Conservation (phyloP, 1,139 yeast genomes). For the Geotrichum aggregatum region DNA sequence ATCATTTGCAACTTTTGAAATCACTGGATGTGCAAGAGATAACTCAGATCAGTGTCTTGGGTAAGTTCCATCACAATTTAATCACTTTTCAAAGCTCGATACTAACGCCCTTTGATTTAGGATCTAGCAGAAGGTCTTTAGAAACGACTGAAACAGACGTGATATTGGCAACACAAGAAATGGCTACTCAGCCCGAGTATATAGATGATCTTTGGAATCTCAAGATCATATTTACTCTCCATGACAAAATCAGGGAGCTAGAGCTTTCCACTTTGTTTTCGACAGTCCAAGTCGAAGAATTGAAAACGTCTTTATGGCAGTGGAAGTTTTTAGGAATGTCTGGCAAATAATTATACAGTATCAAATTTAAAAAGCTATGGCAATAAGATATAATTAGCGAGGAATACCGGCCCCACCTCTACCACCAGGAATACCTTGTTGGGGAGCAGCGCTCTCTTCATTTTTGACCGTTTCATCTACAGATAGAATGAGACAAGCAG, state of each 20-base stretch:
- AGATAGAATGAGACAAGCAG: conserved; percentile 83
- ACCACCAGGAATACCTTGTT: conserved; percentile 30
- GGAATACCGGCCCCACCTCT: conserved; percentile 22
- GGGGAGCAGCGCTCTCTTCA: conserved; percentile 48
- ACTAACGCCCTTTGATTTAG: neutral
- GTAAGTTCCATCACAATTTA: neutral
- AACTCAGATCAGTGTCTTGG: conserved; percentile 7
- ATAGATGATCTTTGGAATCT: conserved; percentile 66
- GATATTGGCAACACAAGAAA: conserved; percentile 49
- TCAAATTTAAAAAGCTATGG: neutral
- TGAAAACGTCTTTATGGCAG: conserved; percentile 19
- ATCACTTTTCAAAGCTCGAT: neutral
- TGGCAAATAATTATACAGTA: neutral
- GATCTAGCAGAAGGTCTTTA: conserved; percentile 13
- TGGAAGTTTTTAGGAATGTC: conserved; percentile 16
- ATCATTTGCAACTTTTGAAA: conserved; percentile 5
- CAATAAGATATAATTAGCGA: conserved; percentile 11
- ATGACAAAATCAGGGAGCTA: conserved; percentile 39
- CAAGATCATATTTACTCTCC: conserved; percentile 58
- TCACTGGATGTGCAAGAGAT: conserved; percentile 11
- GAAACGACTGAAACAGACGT: conserved; percentile 52
- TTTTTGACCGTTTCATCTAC: conserved; percentile 94
- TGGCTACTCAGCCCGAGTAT: conserved; percentile 46
- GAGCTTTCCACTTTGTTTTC: conserved; percentile 11
- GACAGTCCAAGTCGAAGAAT: conserved; percentile 19